phyloP scores from a whole-genome alignment of 2,329 filamentous ascomycete genomes.

The Ophiocordyceps camponoti-leonardi region DNA sequence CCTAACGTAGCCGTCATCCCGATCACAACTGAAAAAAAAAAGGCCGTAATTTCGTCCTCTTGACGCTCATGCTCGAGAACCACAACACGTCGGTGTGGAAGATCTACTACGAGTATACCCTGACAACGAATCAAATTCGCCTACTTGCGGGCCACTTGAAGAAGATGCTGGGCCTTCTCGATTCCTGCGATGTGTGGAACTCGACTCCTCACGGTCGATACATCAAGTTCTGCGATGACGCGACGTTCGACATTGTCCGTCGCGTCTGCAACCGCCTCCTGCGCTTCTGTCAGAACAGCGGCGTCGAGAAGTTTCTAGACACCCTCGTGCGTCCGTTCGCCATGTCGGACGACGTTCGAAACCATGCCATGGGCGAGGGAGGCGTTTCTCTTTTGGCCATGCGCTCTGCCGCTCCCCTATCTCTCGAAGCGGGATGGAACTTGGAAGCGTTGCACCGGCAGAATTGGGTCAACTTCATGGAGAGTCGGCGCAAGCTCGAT shows the following conservation, averaged over 20 bases:
- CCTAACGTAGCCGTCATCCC: not conserved
- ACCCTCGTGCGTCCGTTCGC: slow-evolving; percentile 4
- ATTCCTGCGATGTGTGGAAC: slow-evolving; percentile 25
- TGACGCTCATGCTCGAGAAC: slow-evolving; percentile 31
- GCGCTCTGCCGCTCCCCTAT: slow-evolving; percentile 21
- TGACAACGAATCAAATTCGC: slow-evolving; percentile 19
- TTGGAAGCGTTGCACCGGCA: no score
- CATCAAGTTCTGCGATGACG: slow-evolving; percentile 30
- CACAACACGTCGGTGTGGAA: slow-evolving; percentile 26
- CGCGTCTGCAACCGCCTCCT: slow-evolving; percentile 17
- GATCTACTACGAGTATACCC: slow-evolving; percentile 34
- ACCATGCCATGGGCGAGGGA: slow-evolving; percentile 2
- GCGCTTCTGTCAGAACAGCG: slow-evolving; percentile 4
- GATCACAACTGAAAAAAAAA: not conserved
- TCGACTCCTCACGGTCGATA: slow-evolving; percentile 21
- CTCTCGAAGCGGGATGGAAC: slow-evolving; percentile 7
- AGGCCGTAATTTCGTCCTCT: slow-evolving; percentile 38
- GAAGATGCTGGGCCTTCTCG: slow-evolving; percentile 22
- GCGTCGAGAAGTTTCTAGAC: slow-evolving; percentile 2
- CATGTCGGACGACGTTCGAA: not conserved
- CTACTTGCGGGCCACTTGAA: slow-evolving; percentile 23
- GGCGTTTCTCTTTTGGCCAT: slow-evolving; percentile 12
- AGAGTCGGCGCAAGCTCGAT: no score
- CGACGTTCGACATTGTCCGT: slow-evolving; percentile 23
- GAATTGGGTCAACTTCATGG: no score